Percentiles rank a stretch among this genome's conserved stretches.
These are phyloP conservation scores for Syzygium aromaticum DNA, from an alignment of 345 rosid species.

Conservation along the genomic window DNA sequence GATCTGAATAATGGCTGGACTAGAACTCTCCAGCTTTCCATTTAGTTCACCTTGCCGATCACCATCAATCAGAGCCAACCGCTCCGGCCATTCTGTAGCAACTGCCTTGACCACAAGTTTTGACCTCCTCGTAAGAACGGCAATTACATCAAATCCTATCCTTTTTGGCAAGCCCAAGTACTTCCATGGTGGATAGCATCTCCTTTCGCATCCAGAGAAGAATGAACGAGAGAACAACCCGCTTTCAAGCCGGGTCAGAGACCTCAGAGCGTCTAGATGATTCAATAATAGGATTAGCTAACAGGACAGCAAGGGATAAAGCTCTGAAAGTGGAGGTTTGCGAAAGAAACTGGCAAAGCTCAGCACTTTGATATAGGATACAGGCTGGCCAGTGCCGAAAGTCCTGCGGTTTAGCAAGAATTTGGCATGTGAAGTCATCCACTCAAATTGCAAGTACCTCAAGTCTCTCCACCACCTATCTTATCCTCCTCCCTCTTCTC, in stretches of 20 bases:
- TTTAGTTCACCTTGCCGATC: not conserved
- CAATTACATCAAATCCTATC: constrained; percentile 1
- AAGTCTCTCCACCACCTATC: not conserved
- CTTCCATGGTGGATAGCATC: constrained; percentile 17
- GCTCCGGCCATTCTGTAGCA: constrained; percentile 26
- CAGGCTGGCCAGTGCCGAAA: not conserved
- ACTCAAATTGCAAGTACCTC: not conserved
- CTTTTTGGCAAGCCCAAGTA: constrained; percentile 20
- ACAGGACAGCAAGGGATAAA: not conserved
- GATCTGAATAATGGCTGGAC: constrained; percentile 3
- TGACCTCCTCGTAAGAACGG: constrained; percentile 14
- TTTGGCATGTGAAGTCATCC: not conserved
- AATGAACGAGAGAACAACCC: constrained; percentile 26
- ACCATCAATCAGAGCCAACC: constrained; percentile 6
- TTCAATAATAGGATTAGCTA: constrained; percentile 17
- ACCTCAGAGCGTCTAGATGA: constrained; percentile 38
- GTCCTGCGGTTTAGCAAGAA: not conserved
- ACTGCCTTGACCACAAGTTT: constrained; percentile 22
- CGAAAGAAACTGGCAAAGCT: not conserved
- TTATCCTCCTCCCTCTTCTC: not conserved
- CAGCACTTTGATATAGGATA: not conserved
- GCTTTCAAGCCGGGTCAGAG: constrained; percentile 24
- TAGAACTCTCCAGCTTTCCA: constrained; percentile 16
- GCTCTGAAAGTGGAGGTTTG: not conserved
- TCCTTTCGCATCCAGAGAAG: constrained; percentile 13